Evolutionary conservation across 805 yeast species (phyloP).

Genomic region (Hanseniaspora thailandica): DNA sequence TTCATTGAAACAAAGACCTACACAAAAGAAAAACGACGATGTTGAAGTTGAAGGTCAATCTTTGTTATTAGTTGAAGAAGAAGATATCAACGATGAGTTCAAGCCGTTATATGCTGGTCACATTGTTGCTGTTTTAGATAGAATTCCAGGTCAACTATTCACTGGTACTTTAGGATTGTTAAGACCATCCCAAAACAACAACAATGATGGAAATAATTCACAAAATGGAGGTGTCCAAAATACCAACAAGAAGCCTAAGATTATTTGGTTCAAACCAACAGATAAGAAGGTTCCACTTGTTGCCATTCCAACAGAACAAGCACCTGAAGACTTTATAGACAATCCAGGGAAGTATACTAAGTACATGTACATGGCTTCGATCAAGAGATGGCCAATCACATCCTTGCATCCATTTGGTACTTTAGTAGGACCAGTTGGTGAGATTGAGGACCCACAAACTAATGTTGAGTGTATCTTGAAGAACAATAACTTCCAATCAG

Average conservation of each 20-base stretch:
- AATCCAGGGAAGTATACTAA: slow-evolving; percentile 74
- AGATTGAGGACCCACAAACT: slow-evolving; percentile 59
- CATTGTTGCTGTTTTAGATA: slow-evolving; percentile 93
- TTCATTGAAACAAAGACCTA: slow-evolving; percentile 85
- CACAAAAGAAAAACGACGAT: slow-evolving; percentile 94
- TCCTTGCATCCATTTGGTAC: slow-evolving; percentile 97
- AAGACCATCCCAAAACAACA: slow-evolving; percentile 66
- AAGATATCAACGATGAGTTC: slow-evolving; percentile 81
- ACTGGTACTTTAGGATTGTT: slow-evolving; percentile 87
- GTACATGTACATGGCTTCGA: slow-evolving; percentile 82
- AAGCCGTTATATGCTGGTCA: slow-evolving; percentile 96
- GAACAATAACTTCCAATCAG: slow-evolving; percentile 72
- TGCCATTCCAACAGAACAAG: slow-evolving; percentile 98
- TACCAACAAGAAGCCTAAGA: slow-evolving; percentile 59
- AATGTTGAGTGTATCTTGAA: slow-evolving; percentile 82
- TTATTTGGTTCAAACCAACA: slow-evolving; percentile 98
- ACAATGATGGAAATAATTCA: slow-evolving; percentile 16
- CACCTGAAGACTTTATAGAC: slow-evolving; percentile 89
- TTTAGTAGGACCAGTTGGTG: slow-evolving; percentile 73
- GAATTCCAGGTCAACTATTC: slow-evolving; percentile 92
- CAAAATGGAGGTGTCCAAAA: slow-evolving; percentile 21
- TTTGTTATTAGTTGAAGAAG: slow-evolving; percentile 80
- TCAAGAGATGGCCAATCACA: slow-evolving; percentile 98
- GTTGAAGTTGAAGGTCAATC: slow-evolving; percentile 98
- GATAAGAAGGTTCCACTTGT: slow-evolving; percentile 95